Evolutionary conservation across 805 yeast species (phyloP), one percentile per base, ranked within the genome.

Genomic region (Lipomyces sp.): DNA sequence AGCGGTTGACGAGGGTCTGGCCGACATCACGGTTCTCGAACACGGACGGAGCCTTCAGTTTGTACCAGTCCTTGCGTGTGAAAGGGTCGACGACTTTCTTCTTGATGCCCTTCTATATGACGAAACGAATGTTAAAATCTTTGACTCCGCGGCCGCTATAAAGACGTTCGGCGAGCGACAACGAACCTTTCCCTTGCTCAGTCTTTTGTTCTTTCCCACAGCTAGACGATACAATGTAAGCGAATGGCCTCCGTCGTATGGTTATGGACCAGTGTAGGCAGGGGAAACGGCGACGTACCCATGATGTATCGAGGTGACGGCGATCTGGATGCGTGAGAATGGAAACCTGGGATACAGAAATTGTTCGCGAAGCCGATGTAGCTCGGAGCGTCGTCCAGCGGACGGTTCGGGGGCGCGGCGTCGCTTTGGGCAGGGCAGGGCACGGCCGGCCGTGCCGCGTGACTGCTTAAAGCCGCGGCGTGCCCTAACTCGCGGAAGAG

Each of bases 11-110:
- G 70, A 91, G 81, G 68, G 98, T 91, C 83, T 91, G 90, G 77
- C 98, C 98, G 72, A 89, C 97, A 70, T 86, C 87, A 80, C 96
- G 90, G 86, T 87, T 88, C 78, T 90, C 97, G 71, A 90, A 91
- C 68, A 96, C 89, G 69, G 97, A 84, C 72, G 98, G 98, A 65
- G 98, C 98, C 57, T 55, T 55, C 44, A 55, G 39, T 39, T 38
- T 55, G 51, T 51, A 55, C 98, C 98, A 91, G 70, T 90, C 98
- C 80, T 91, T 91, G 78, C 90, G 89, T 84, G 96, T 81, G 93
- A 91, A 91, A 73, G 98, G 98, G 82, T 91, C 98, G 67, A 89
- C 95, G 73, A 86, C 93, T 84, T 84, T 91, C 95, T 91, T 93
- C 95, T 91, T 91, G 76, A 88, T 79, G 72, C 98, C 97, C 79